Evolutionary conservation across 2,329 filamentous ascomycete genomes (phyloP), one percentile per base, ranked within the genome.

Genomic region (Dothistroma pini): DNA sequence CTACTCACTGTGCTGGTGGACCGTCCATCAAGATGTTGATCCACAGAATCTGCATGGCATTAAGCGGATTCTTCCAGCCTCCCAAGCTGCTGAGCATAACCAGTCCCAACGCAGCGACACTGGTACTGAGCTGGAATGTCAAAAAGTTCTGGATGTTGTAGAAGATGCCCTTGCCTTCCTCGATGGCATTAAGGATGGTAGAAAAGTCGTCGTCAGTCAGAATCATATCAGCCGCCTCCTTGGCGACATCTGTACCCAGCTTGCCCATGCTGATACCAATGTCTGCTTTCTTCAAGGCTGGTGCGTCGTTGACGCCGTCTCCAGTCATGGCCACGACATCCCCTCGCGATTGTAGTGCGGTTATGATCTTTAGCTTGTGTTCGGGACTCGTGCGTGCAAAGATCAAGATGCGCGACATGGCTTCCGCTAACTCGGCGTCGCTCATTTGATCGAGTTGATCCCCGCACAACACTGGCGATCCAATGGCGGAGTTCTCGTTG

Each of bases 1-100:
- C 11, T n/a, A 32, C 51, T 12, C 31, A 53, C 77, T 99, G 95
- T 1, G 95, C 95, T 0, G 95, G 95, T 16, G 95, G 95, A 10
- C 96, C 95, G 77, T 99, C 96, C 96, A 99, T 99, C 70, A 99
- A 93, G 73, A 99, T 97, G 75, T 99, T 99, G 72, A 99, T 99
- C 95, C 95, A 99, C 48, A 99, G 84, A 79, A 99, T 99, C 79
- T 99, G 95, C 95, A 99, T 99, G 54, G 95, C 92, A 75, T 99
- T 99, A 63, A 99, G 82, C 51, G 95, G 96, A 74, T 95, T 96
- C 77, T 91, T 93, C 79, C 96, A 95, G 44, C 95, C 95, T 63
- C 97, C 84, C 68, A 91, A 89, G 32, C 92, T 97, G 81, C 93
- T 97, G 71, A 99, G 77, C 68, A 99, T 86, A 19, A 99, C 95